Base-by-base conservation (phyloP, 2,329 filamentous ascomycete genomes). In the Penicillium frequentans region DNA sequence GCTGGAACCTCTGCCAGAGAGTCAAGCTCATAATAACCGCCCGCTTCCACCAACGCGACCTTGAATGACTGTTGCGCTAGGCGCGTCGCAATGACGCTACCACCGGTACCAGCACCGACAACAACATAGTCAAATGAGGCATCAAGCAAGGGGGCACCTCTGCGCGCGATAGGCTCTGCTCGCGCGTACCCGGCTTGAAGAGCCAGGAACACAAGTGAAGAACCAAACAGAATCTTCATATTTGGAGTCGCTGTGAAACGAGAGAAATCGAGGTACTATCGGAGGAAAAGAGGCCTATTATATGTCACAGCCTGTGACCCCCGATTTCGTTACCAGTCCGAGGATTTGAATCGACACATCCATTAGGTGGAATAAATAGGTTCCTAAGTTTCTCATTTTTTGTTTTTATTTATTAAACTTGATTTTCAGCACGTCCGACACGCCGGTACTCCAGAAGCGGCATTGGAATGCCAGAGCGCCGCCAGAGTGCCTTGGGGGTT, bases 1-100 rank as follows among this genome's bases (percentile, higher is more conserved):
- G 58, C 62, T 6, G 67, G 66, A 11, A 66, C 48, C 5, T 49
- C 62, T 3, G 62, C 61, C 9, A 64, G 10, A 8, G 64, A 66
- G 24, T 57, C 46, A 1, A 58, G 1, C 42, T 74, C 69, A n/a
- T 73, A 74, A 13, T 60, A 46, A 1, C 55, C 59, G 2, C 69
- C 71, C 2, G 69, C 70, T 48, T 73, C 70, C 3, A 72, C 54
- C 13, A 73, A 50, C 0, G 68, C 70, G 3, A 72, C 70, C 8
- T 53, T 58, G 23, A 65, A 60, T 3, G 49, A 48, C 4, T 60
- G 56, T 50, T 70, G 53, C 3, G 70, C 69, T 10, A 71, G 55
- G 26, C 66, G 62, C 3, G 61, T 67, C 9, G 67, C 68, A 8
- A 71, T 55, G 6, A 61, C 56, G 37, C 52, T 60, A 5, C 71